Conservation (phyloP, 768 basidiomycete genomes). For the button mushroom (Agaricus bisporus) region DNA sequence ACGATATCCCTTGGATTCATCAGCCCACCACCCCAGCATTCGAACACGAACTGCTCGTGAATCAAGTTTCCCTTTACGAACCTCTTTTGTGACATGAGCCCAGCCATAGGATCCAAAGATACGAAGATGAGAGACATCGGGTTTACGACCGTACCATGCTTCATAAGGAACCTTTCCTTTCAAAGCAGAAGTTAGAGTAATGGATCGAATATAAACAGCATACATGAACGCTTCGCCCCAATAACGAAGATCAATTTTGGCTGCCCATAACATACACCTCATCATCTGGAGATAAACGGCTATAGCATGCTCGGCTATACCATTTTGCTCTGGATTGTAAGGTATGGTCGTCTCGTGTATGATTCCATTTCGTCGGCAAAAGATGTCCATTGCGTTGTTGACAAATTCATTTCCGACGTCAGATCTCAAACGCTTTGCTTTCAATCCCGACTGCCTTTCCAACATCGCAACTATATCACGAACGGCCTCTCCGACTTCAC, state of each 20-base stretch:
- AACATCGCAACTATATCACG: conserved; percentile 17
- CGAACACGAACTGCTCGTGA: background rate
- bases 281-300: conserved; percentile 1
- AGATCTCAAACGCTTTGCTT: conserved; percentile 11
- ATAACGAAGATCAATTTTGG: background rate
- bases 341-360: conserved; percentile 24
- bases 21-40: background rate
- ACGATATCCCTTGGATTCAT: background rate
- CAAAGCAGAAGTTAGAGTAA: conserved; percentile 16
- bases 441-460: conserved; percentile 13
- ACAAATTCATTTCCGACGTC: conserved; percentile 22
- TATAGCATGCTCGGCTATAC: conserved; percentile 26
- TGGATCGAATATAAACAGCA: conserved; percentile 19
- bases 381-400: conserved; percentile 12
- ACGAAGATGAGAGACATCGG: conserved; percentile 22
- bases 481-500: conserved; percentile 20
- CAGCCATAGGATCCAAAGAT: conserved; percentile 26
- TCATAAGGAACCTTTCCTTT: conserved; percentile 19
- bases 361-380: conserved; percentile 19
- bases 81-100: background rate
- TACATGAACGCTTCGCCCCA: conserved; percentile 17
- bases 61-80: conserved; percentile 12
- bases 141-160: conserved; percentile 17
- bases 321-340: conserved; percentile 32
- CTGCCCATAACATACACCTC: background rate